Evolutionary conservation across 2,329 filamentous ascomycete genomes (phyloP).

Genomic region (Xylaria sp.): DNA sequence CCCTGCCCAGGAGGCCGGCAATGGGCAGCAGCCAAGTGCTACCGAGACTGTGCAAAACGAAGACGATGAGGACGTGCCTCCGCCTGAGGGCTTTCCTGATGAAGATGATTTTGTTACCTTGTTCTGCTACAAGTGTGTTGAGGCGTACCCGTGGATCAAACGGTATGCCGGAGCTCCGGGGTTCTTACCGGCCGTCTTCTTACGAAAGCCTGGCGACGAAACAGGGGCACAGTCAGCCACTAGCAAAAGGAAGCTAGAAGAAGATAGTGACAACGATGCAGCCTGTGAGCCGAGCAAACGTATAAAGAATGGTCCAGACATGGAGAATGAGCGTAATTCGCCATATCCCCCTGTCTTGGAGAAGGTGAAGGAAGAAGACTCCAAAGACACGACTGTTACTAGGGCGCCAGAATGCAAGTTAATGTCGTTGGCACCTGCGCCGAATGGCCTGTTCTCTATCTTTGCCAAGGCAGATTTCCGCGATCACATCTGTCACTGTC

Average conservation of each 20-base stretch:
- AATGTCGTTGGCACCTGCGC: conserved; percentile 64
- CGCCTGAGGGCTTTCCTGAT: conserved; percentile 85
- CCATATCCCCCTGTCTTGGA: conserved; percentile 16
- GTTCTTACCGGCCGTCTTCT: conserved; percentile 79
- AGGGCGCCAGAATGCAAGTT: conserved; percentile 65
- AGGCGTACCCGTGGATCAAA: conserved; percentile 91
- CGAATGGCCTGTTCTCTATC: conserved; percentile 75
- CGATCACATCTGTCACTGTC: conserved; percentile 82
- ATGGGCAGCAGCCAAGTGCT: conserved; percentile 36
- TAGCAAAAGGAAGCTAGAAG: conserved; percentile 75
- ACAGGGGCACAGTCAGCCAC: conserved; percentile 41
- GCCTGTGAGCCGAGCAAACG: conserved; percentile 60
- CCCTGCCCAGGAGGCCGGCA: conserved; percentile 44
- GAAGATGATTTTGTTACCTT: conserved; percentile 92
- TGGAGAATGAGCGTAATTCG: conserved; percentile 23
- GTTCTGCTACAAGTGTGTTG: conserved; percentile 93
- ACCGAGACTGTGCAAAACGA: conserved; percentile 54
- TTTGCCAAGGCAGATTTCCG: conserved; percentile 86
- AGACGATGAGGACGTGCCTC: conserved; percentile 70
- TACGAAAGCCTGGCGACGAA: conserved; percentile 44
- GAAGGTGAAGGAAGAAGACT: conserved; percentile 41
- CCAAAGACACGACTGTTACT: conserved; percentile 34
- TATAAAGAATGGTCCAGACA: conserved; percentile 56
- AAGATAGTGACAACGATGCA: conserved; percentile 54
- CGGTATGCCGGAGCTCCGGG: conserved; percentile 81